phyloP scores from a whole-genome alignment of 2,329 filamentous ascomycete genomes.

The Venturia carpophila region DNA sequence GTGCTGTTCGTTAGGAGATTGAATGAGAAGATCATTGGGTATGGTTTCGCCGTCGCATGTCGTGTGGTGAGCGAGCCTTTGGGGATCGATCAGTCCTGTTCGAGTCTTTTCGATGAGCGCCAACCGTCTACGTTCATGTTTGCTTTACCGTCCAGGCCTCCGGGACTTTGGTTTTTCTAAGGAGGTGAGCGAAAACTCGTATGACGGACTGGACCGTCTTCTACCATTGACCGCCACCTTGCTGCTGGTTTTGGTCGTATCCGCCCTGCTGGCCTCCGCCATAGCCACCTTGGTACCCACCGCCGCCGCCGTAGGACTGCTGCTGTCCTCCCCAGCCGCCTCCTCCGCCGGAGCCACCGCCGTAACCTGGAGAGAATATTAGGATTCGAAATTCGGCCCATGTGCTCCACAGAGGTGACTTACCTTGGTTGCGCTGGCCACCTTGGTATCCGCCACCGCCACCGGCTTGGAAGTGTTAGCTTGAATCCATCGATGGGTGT shows the following conservation, averaged over 20 bases:
- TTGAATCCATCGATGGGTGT: neutral
- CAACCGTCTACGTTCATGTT: neutral
- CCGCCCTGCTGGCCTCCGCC: constrained; percentile 22
- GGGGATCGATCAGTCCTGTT: neutral
- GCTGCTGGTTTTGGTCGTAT: constrained; percentile 23
- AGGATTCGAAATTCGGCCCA: neutral
- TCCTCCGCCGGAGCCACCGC: constrained; percentile 15
- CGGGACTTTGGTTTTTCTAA: neutral
- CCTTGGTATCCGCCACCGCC: constrained; percentile 23
- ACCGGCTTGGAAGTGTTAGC: neutral
- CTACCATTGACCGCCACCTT: constrained; percentile 23
- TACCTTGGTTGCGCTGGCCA: constrained; percentile 20
- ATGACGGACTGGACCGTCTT: constrained; percentile 11
- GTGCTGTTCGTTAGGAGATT: constrained; percentile 6
- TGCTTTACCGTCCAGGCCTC: neutral
- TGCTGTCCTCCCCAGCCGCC: constrained; percentile 17
- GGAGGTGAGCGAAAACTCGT: constrained; percentile 2
- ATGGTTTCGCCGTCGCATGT: neutral
- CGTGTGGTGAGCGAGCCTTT: neutral
- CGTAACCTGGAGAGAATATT: neutral
- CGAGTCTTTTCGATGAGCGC: neutral
- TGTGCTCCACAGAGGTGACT: neutral
- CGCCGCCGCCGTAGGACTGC: constrained; percentile 20
- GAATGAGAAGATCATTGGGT: neutral
- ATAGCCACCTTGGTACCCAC: constrained; percentile 23